A percentile compares a stretch with the other conserved stretches of the same genome.
Evolutionary conservation across 1,284 basidiomycete genomes (phyloP).

Genomic region (Boletus mariae): DNA sequence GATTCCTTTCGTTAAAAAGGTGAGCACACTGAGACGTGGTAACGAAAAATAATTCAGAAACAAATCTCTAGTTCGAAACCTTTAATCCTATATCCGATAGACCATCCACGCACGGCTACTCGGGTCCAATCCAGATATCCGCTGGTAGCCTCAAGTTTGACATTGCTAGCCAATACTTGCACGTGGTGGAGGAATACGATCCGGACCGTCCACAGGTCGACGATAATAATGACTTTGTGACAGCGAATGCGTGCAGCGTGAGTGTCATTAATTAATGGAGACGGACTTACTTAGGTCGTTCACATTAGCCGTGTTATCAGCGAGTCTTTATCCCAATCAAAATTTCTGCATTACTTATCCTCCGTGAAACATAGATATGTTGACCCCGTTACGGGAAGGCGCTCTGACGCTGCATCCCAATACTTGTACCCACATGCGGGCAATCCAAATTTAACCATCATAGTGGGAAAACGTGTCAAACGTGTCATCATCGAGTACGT

Average conservation of each 20-base stretch:
- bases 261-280: background rate
- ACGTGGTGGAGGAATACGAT: background rate
- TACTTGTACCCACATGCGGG: conserved; percentile 52
- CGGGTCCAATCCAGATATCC: background rate
- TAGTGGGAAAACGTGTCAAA: conserved; percentile 40
- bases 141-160: background rate
- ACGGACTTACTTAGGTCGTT: too few species aligned
- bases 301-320: background rate
- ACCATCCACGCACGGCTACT: background rate
- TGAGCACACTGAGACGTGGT: background rate
- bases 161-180: background rate
- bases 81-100: background rate
- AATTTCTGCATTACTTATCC: background rate
- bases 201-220: background rate
- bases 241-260: background rate
- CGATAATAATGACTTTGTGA: background rate
- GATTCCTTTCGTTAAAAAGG: background rate
- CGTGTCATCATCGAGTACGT: conserved; percentile 47
- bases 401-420: conserved; percentile 55
- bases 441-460: conserved; percentile 43
- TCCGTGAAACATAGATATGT: conserved; percentile 41
- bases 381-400: conserved; percentile 46
- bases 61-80: background rate
- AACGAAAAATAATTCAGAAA: background rate
- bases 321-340: background rate